Percentiles rank a stretch among this genome's conserved stretches.
Conservation (phyloP, 805 yeast species). For the Ogataea wickerhamii region DNA sequence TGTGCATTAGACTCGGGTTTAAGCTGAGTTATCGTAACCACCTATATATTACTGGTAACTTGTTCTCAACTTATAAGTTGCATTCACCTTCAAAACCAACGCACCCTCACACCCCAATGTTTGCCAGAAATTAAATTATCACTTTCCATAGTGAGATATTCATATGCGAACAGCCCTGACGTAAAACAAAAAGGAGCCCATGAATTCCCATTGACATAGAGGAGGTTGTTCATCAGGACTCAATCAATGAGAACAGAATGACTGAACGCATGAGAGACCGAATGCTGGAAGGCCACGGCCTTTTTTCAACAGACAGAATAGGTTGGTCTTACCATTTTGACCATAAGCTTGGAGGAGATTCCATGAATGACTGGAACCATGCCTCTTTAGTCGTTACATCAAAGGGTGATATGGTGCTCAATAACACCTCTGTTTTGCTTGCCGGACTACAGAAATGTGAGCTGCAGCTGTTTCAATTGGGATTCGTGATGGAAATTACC, state of each 20-base stretch:
- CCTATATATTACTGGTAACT: too few relatives aligned
- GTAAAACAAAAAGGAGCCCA: too few relatives aligned
- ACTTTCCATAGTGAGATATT: too few relatives aligned
- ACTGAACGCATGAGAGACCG: constrained; percentile 10
- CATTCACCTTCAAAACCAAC: too few relatives aligned
- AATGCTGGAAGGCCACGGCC: constrained; percentile 14
- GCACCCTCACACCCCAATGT: too few relatives aligned
- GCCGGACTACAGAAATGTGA: constrained; percentile 29
- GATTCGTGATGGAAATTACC: constrained; percentile 40
- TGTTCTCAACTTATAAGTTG: too few relatives aligned
- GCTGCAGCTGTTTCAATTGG: constrained; percentile 19
- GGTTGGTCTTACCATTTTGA: constrained; percentile 23
- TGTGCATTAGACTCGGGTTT: too few relatives aligned
- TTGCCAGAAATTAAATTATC: too few relatives aligned
- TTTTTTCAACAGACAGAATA: constrained; percentile 10
- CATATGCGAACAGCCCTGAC: too few relatives aligned
- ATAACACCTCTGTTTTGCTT: constrained; percentile 20
- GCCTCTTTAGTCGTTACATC: constrained; percentile 24
- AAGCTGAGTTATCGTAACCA: too few relatives aligned
- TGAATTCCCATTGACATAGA: too few relatives aligned
- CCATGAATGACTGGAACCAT: constrained; percentile 17
- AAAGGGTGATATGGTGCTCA: constrained; percentile 25
- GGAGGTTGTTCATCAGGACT: neutral
- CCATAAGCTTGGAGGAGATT: constrained; percentile 2
- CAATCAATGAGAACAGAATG: constrained; percentile 8